Conservation (phyloP, 2,329 filamentous ascomycete species). For the Hymenoscyphus occultus region DNA sequence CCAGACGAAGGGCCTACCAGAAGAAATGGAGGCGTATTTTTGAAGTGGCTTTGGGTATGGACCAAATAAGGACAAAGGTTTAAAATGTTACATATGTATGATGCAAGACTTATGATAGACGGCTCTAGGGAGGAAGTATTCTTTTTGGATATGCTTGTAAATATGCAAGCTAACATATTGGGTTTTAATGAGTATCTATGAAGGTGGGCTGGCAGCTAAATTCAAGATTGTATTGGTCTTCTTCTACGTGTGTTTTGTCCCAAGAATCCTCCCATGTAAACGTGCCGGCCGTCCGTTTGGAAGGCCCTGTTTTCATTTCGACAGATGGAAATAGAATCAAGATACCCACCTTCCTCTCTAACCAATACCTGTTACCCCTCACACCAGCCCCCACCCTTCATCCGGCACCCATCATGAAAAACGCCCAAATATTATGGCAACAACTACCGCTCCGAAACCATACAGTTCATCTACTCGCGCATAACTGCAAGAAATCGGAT, state of each 20-base stretch:
- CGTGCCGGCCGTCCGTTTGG: neutral
- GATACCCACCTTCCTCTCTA: neutral
- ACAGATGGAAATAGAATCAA: neutral
- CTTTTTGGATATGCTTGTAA: neutral
- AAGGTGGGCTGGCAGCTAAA: neutral
- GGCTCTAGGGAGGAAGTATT: neutral
- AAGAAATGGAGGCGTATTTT: slow-evolving; percentile 34
- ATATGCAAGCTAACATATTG: neutral
- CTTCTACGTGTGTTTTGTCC: neutral
- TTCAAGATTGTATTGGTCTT: neutral
- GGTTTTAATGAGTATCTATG: neutral
- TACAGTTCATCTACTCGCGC: neutral
- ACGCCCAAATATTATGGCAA: neutral
- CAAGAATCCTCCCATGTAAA: neutral
- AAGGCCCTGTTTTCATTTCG: neutral
- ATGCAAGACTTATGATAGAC: neutral
- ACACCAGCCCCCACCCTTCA: neutral
- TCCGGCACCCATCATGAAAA: slow-evolving; percentile 1
- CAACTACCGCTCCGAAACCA: neutral
- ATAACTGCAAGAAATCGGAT: slow-evolving; percentile 2
- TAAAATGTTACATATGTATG: slow-evolving; percentile 2
- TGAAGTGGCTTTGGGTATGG: slow-evolving; percentile 41
- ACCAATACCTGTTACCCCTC: neutral
- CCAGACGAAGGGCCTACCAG: slow-evolving; percentile 37
- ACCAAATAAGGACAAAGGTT: slow-evolving; percentile 32